Evolutionary conservation across 1,284 basidiomycete species (phyloP), one percentile per base, ranked within the genome.

Genomic region (Ceratobasidium sp.): DNA sequence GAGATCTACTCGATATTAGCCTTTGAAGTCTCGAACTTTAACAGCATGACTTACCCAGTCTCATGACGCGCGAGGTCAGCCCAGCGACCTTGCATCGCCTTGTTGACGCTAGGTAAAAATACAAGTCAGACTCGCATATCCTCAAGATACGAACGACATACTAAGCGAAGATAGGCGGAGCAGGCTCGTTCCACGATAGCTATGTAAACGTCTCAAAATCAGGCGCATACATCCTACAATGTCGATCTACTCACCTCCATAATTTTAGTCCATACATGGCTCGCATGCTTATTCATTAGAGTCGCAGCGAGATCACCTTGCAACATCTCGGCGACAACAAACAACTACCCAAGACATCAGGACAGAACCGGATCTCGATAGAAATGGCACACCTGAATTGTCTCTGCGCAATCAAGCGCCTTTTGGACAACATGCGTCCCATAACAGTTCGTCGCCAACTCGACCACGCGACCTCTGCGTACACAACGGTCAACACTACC

Each of bases 231-330:
- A 61, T 44, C 12, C 40, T 12, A 26, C 68, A 33, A 63, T 18
- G 42, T 7, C 56, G 12, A 49, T 53, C 46, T 49, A 42, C 46
- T 26, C 69, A 79, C 49, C 39, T 58, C 70, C 85, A 72, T 82
- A 72, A 93, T 93, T 88, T 95, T 95, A 85, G 93, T 94, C 94
- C 94, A 95, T 26, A 95, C 94, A 84, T 95, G 94, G 76, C 93
- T 94, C 0, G 94, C 94, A 84, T 95, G 94, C 84, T 95, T 95
- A 84, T 95, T 95, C 13, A 95, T 91, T 28, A 95, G 87, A 5
- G 94, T 95, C 83, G 93, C 89, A 1, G 93, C 93, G 9, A 94
- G 93, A 82, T 95, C 94, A 0, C 93, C 92, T 23, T 91, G 87
- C 51, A 95, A 88, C 51, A 95, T 88, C 84, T 95, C 94, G 1